These are phyloP conservation scores for Boletus edulis DNA, from an alignment of 768 basidiomycete species.

Conservation along the genomic window DNA sequence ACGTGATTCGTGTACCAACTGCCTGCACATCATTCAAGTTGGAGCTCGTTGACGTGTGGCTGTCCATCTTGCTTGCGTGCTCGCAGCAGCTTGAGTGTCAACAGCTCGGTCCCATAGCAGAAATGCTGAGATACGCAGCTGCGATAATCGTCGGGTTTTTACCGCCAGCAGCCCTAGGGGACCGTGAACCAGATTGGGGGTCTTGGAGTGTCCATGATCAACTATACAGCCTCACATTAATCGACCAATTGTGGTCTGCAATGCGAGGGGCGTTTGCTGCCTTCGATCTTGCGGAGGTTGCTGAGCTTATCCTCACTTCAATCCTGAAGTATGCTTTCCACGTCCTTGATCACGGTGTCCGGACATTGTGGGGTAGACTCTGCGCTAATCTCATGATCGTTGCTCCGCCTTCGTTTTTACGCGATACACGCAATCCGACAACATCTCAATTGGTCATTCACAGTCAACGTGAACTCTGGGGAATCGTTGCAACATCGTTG, in stretches of 20 bases:
- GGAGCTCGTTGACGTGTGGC: conserved; percentile 47
- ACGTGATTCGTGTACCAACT: conserved; percentile 2
- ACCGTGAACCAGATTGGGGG: conserved; percentile 16
- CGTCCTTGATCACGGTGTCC: conserved; percentile 38
- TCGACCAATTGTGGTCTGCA: conserved; percentile 49
- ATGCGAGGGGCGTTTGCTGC: conserved; percentile 47
- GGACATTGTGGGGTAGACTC: conserved; percentile 45
- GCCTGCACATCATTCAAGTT: conserved; percentile 27
- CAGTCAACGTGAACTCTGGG: conserved; percentile 46
- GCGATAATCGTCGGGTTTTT: conserved; percentile 38
- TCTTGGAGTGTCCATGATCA: conserved; percentile 32
- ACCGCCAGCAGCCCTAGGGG: conserved; percentile 2
- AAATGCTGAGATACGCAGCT: conserved; percentile 35
- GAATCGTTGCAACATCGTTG: conserved; percentile 37
- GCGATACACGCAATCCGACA: conserved; percentile 30
- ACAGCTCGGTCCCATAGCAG: conserved; percentile 33
- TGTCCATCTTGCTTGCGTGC: conserved; percentile 52
- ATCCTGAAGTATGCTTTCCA: conserved; percentile 45
- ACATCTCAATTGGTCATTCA: conserved; percentile 22
- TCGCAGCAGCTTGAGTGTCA: conserved; percentile 41
- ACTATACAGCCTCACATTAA: conserved; percentile 35
- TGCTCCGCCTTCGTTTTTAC: conserved; percentile 40
- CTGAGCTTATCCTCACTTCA: conserved; percentile 45
- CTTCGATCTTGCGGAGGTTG: conserved; percentile 40
- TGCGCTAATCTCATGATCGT: conserved; percentile 47